A percentile compares a stretch with the other conserved stretches of the same genome.
Evolutionary conservation across 1,139 yeast species (phyloP).

Genomic region (Yamadazyma diddensiae): DNA sequence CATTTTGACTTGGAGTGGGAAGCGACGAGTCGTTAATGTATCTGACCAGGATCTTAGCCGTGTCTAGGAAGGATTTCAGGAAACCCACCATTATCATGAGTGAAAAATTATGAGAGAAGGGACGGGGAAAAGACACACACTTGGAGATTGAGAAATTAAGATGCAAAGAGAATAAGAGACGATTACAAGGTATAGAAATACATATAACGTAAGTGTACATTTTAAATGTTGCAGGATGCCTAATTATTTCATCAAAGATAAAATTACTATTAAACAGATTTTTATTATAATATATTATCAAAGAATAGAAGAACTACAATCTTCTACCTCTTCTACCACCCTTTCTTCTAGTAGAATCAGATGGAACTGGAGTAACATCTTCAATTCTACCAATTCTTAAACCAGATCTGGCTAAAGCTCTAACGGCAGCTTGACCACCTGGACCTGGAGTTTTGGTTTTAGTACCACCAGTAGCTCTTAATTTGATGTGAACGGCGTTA

Average conservation of each 20-base stretch:
- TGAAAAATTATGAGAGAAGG: no score
- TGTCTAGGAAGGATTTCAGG: no score
- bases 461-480: slow-evolving; percentile 99
- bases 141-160: neutral
- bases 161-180: neutral
- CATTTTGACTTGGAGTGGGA: slow-evolving; percentile 3
- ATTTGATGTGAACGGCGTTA: slow-evolving; percentile 98
- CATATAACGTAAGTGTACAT: slow-evolving; percentile 20
- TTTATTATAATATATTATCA: slow-evolving; percentile 8
- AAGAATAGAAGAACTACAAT: slow-evolving; percentile 54
- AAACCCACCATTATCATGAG: no score
- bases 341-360: slow-evolving; percentile 99
- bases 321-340: slow-evolving; percentile 99
- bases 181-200: neutral
- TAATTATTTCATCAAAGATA: slow-evolving; percentile 9
- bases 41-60: no score
- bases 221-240: slow-evolving; percentile 14
- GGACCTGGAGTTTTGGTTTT: slow-evolving; percentile 99
- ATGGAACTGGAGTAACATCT: slow-evolving; percentile 99
- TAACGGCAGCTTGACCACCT: slow-evolving; percentile 99
- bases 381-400: slow-evolving; percentile 99
- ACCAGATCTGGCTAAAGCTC: slow-evolving; percentile 99
- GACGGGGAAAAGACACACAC: no score
- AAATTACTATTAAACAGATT: slow-evolving; percentile 15
- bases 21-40: no score